Base-by-base conservation (phyloP, 2,329 filamentous ascomycete genomes). In the Pseudocercospora musae region DNA sequence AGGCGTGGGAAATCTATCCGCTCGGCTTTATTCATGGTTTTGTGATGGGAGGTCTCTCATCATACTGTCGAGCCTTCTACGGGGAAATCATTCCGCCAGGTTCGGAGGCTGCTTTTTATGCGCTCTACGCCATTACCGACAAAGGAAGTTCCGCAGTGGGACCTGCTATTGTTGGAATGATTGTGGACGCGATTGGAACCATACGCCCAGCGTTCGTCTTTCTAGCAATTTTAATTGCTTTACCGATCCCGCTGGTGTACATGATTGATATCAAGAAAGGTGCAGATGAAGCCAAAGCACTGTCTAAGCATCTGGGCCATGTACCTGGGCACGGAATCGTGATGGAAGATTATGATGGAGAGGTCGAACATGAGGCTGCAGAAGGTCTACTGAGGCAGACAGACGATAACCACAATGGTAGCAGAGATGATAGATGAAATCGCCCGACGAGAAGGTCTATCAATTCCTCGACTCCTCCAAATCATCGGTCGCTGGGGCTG, bases 121-220 rank as follows among this genome's bases (percentile, higher is more conserved):
- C 93, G 0, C 81, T 97, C 1, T 97, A 96, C 74, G 93, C 94
- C 44, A 96, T 97, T 63, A 97, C 94, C 0, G 94, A 98, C 75
- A 98, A 97, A 76, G 92, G 92, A 0, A 95, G 90, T 20, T 95
- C 90, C 72, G 84, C 96, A 1, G 94, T 97, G 73, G 94, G 94
- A 0, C 94, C 94, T 0, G 89, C 91, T 0, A 91, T 98, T 69
- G 93, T 97, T 0, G 94, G 92, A 0, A 85, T 86, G 29, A 96
- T 97, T 64, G 95, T 96, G 8, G 92, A 96, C 73, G 84, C 70
- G 1, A 71, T 75, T 6, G 78, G 78, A 0, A 77, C 72, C 1
- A 78, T 80, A 29, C 59, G 78, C 18, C 76, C 76, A 1, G 92
- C 92, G 0, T 97, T 98, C 76, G 89, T 89, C 78, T 97, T 97